Percentiles rank a stretch among this genome's conserved stretches.
Conservation (phyloP, 208 protist species). For the Trypanosoma melophagium region DNA sequence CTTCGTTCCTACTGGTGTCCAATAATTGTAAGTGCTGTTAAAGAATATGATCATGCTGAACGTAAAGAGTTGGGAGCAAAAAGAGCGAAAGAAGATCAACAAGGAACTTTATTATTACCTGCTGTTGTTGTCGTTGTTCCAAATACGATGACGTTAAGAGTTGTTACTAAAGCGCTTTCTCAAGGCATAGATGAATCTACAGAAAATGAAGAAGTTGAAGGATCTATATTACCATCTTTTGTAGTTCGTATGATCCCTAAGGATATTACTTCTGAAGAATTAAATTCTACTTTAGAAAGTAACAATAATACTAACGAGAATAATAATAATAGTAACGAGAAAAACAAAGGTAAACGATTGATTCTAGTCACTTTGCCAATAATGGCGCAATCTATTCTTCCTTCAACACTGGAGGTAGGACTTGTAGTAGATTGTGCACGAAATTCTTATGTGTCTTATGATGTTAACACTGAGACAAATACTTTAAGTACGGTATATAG, state of each 20-base stretch:
- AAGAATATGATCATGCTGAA: conserved; percentile 63
- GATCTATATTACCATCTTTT: no score
- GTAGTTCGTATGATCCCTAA: no score
- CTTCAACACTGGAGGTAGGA: conserved; percentile 52
- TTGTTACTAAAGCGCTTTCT: conserved; percentile 13
- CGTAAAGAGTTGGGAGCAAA: conserved; percentile 6
- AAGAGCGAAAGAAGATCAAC: not conserved
- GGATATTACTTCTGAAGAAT: conserved; percentile 11
- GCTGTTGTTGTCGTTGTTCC: conserved; percentile 39
- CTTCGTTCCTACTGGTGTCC: conserved; percentile 59
- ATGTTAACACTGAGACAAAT: conserved; percentile 46
- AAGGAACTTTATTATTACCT: conserved; percentile 4
- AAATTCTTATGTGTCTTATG: conserved; percentile 43
- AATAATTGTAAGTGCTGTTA: conserved; percentile 52
- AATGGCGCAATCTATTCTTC: conserved; percentile 69
- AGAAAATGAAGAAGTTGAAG: conserved; percentile 27
- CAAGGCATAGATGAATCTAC: conserved; percentile 7
- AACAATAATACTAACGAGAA: no score
- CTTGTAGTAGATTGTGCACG: conserved; percentile 83
- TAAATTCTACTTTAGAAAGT: conserved; percentile 1
- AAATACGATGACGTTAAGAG: conserved; percentile 20
- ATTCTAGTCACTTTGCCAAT: conserved; percentile 63
- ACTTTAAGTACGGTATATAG: conserved; percentile 55
- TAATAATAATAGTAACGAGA: conserved; percentile 15
- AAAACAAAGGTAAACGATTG: conserved; percentile 24